Conservation (phyloP, 129 eudicot species). For the Sambucus nigra region DNA sequence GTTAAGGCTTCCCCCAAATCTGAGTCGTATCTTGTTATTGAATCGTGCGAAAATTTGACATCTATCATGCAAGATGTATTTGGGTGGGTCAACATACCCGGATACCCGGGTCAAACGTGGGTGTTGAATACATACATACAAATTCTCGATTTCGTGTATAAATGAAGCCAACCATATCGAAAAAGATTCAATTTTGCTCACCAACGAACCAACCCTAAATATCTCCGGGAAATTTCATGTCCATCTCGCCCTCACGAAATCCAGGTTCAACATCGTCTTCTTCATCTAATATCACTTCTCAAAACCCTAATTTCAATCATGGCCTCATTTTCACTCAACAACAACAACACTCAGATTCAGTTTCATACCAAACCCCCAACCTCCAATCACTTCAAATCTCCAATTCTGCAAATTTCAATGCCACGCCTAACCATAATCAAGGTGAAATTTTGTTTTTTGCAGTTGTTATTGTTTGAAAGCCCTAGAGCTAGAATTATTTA, state of each 20-base stretch:
- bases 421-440: constrained; percentile 10
- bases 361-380: constrained; percentile 8
- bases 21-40: too few relatives aligned
- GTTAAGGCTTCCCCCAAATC: too few relatives aligned
- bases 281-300: constrained; percentile 13
- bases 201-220: neutral
- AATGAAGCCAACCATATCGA: too few relatives aligned
- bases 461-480: neutral
- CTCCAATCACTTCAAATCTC: constrained; percentile 34
- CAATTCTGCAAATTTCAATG: constrained; percentile 8
- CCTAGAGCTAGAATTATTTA: constrained; percentile 3
- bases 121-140: too few relatives aligned
- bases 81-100: too few relatives aligned
- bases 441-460: constrained; percentile 12
- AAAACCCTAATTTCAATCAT: constrained; percentile 53
- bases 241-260: constrained; percentile 89
- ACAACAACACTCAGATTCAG: constrained; percentile 6
- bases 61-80: too few relatives aligned
- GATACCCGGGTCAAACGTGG: too few relatives aligned
- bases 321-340: constrained; percentile 22
- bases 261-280: constrained; percentile 60
- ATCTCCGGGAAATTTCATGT: constrained; percentile 51
- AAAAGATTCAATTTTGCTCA: too few relatives aligned
- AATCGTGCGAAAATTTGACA: too few relatives aligned
- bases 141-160: too few relatives aligned